A percentile compares a stretch with the other conserved stretches of the same genome.
Evolutionary conservation across 2,329 filamentous ascomycete genomes (phyloP).

Genomic region (Penicillium capsulatum): DNA sequence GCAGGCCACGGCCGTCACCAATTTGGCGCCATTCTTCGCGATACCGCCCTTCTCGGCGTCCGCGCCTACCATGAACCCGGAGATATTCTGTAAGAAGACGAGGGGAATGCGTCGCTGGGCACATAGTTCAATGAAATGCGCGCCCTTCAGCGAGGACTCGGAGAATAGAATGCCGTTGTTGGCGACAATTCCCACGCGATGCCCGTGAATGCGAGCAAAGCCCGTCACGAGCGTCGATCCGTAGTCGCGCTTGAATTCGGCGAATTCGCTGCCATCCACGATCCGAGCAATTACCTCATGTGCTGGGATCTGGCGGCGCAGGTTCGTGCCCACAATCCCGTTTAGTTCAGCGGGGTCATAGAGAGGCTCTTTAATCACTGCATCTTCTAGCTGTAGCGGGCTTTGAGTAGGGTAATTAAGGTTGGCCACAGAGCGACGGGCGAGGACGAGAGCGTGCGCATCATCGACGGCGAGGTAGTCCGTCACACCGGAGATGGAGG

Average conservation of each 20-base stretch:
- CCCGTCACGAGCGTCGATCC: slow-evolving; percentile 86
- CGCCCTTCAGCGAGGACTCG: slow-evolving; percentile 82
- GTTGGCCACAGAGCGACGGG: slow-evolving; percentile 77
- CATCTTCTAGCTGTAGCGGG: slow-evolving; percentile 25
- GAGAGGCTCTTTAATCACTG: slow-evolving; percentile 65
- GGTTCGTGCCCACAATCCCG: slow-evolving; percentile 85
- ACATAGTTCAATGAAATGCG: slow-evolving; percentile 95
- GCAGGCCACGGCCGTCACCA: slow-evolving; percentile 91
- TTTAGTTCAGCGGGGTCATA: slow-evolving; percentile 75
- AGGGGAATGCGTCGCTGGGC: slow-evolving; percentile 83
- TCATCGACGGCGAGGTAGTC: slow-evolving; percentile 95
- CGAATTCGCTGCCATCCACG: slow-evolving; percentile 83
- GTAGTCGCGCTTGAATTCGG: slow-evolving; percentile 92
- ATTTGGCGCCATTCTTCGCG: slow-evolving; percentile 94
- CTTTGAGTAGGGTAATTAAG: slow-evolving; percentile 71
- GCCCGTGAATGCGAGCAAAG: slow-evolving; percentile 84
- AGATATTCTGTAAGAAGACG: slow-evolving; percentile 94
- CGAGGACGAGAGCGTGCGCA: slow-evolving; percentile 82
- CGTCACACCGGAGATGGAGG: slow-evolving; percentile 84
- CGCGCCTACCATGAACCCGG: slow-evolving; percentile 94
- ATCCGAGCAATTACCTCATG: slow-evolving; percentile 90
- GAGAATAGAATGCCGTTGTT: slow-evolving; percentile 96
- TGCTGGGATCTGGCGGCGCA: slow-evolving; percentile 77
- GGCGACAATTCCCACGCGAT: slow-evolving; percentile 86
- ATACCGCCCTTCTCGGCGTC: slow-evolving; percentile 93